Evolutionary conservation across 768 basidiomycete species (phyloP), one percentile per base, ranked within the genome.

Genomic region (Holtermanniella nyarrowii): DNA sequence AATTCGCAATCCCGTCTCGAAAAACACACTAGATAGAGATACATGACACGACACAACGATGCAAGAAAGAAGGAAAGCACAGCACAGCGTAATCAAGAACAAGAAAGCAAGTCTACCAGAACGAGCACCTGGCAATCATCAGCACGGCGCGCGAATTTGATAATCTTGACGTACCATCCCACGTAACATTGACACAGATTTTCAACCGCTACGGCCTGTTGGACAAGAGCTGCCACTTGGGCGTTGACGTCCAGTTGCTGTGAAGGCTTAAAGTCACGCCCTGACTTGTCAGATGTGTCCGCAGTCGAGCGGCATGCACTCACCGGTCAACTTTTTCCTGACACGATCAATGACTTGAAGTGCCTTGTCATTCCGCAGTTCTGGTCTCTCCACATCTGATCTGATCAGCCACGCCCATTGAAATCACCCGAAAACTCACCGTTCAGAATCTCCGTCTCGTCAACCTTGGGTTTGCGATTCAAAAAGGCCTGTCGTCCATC

Each of bases 131-230:
- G 26, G 21, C 31, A 4, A 52, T 31, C 11, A 26, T 18, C 39
- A 40, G 26, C 37, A 22, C 27, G 13, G 7, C 18, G 43, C 21
- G 22, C 46, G n/a, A 31, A 16, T 24, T 4, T 1, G 48, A 26
- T 13, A n/a, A 12, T 12, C 37, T 14, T 13, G 2, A 69, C 80
- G 48, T 62, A 84, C 90, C 89, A 93, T 70, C 90, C 90, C 55
- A 88, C 86, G 76, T 93, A 95, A 65, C 88, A 90, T 69, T 93
- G 91, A 69, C 89, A 95, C 1, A 97, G 80, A 69, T 97, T 95
- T 71, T 96, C 91, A 42, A 96, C 71, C 13, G 87, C 84, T 3
- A 86, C 95, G 3, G 95, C 88, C 70, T 97, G 88, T 56, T 83
- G 78, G 56, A 99, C 96, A 48, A 99, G 76, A 69, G 85, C 84